Percentiles rank a stretch among this genome's conserved stretches.
Conservation (phyloP, 192 early-diverging fungal species). For the Coemansia sp. region DNA sequence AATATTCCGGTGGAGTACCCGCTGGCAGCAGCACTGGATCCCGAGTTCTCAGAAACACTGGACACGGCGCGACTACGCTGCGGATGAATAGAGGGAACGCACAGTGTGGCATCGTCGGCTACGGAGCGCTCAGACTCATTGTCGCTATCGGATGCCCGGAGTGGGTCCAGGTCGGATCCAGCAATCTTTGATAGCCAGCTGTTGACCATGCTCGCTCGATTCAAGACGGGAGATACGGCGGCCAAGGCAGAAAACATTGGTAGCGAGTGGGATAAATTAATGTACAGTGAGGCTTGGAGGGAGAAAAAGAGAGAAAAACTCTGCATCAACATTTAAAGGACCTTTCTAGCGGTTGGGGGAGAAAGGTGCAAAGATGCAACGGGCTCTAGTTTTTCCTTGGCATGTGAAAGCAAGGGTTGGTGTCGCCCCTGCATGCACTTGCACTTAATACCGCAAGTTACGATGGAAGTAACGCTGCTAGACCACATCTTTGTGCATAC, state of each 20-base stretch:
- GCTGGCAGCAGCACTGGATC: neutral
- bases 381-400: neutral
- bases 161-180: conserved; percentile 3
- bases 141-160: neutral
- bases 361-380: neutral
- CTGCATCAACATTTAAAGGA: neutral
- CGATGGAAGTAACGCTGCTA: neutral
- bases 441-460: neutral
- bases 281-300: neutral
- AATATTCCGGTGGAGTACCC: neutral
- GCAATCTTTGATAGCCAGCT: conserved; percentile 4
- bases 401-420: neutral
- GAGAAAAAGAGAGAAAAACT: neutral
- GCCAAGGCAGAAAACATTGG: neutral
- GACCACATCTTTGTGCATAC: neutral
- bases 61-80: conserved; percentile 7
- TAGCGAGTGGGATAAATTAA: neutral
- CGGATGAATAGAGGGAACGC: neutral
- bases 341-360: neutral
- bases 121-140: neutral
- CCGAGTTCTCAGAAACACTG: neutral
- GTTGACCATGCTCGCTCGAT: neutral
- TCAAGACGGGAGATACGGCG: neutral
- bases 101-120: conserved; percentile 11
- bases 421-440: neutral